phyloP scores from a whole-genome alignment of 805 yeast species.

The Yarrowia divulgata region DNA sequence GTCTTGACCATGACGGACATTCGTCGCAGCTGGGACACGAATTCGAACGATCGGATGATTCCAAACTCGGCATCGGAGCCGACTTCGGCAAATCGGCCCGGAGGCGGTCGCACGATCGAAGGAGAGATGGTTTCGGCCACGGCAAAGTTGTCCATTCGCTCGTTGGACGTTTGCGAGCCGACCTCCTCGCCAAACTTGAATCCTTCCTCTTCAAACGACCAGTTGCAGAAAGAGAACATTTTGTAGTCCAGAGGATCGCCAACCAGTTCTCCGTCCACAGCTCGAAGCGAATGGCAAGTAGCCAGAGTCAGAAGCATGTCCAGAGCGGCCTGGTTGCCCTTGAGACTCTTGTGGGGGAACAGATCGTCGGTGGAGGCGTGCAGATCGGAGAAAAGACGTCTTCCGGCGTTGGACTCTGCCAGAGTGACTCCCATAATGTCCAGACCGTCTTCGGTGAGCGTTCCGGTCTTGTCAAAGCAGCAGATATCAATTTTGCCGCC shows the following conservation, averaged over 20 bases:
- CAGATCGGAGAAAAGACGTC: constrained; percentile 40
- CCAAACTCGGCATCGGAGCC: constrained; percentile 46
- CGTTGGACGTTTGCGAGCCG: constrained; percentile 23
- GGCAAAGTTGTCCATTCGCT: constrained; percentile 33
- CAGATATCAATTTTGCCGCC: constrained; percentile 91
- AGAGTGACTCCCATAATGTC: constrained; percentile 77
- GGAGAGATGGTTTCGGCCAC: constrained; percentile 36
- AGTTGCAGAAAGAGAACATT: constrained; percentile 89
- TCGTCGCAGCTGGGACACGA: constrained; percentile 81
- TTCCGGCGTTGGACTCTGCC: constrained; percentile 42
- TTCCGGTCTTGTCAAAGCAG: constrained; percentile 97
- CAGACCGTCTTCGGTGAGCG: constrained; percentile 94
- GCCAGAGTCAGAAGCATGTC: constrained; percentile 61
- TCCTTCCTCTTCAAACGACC: constrained; percentile 75
- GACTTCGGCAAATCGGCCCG: constrained; percentile 6
- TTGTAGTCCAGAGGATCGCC: constrained; percentile 95
- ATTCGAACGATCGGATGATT: constrained; percentile 72
- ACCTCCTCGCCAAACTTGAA: constrained; percentile 41
- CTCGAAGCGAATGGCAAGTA: constrained; percentile 85
- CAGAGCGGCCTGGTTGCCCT: constrained; percentile 43
- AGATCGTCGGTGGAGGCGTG: constrained; percentile 36
- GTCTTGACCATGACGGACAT: constrained; percentile 78
- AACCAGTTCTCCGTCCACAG: constrained; percentile 76
- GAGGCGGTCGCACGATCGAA: constrained; percentile 35
- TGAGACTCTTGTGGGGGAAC: constrained; percentile 15